Percentiles rank a stretch among this genome's conserved stretches.
Evolutionary conservation across 129 eudicot genomes (phyloP).

Genomic region (Flaveria ramosissima): DNA sequence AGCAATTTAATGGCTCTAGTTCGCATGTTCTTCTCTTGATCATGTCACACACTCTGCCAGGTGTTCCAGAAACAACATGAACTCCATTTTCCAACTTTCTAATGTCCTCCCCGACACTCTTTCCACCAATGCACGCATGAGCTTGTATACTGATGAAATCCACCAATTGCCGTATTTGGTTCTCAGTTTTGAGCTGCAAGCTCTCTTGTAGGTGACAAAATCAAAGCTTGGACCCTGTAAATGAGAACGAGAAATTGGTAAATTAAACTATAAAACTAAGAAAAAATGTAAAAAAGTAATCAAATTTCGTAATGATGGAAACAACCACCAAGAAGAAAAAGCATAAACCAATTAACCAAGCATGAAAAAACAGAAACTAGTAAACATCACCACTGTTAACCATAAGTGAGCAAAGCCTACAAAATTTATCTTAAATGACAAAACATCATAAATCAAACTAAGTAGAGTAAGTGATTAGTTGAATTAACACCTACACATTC

Average conservation of each 20-base stretch:
- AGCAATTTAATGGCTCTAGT: slow-evolving; percentile 81
- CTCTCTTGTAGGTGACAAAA: slow-evolving; percentile 93
- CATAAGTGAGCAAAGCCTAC: not conserved
- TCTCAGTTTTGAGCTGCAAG: slow-evolving; percentile 94
- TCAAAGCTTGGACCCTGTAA: slow-evolving; percentile 86
- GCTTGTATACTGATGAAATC: slow-evolving; percentile 79
- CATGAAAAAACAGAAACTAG: not conserved
- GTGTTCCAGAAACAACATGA: slow-evolving; percentile 96
- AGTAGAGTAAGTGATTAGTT: not conserved
- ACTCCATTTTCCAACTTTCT: slow-evolving; percentile 86
- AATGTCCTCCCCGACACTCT: slow-evolving; percentile 95
- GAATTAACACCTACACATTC: not conserved
- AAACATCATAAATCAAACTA: slow-evolving; percentile 3
- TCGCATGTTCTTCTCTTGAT: slow-evolving; percentile 86
- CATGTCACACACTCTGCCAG: slow-evolving; percentile 97
- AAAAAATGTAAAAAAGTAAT: not conserved
- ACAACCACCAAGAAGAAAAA: not conserved
- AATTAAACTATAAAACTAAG: not conserved
- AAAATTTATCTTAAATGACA: not conserved
- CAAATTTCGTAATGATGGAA: not conserved
- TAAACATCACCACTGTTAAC: not conserved
- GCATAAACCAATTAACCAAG: not conserved
- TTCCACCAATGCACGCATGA: slow-evolving; percentile 96
- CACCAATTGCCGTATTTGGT: slow-evolving; percentile 70
- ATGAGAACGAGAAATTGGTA: not conserved